Evolutionary conservation across 1,284 basidiomycete species (phyloP), one percentile per base, ranked within the genome.

Genomic region (Cryptococcus sp.): DNA sequence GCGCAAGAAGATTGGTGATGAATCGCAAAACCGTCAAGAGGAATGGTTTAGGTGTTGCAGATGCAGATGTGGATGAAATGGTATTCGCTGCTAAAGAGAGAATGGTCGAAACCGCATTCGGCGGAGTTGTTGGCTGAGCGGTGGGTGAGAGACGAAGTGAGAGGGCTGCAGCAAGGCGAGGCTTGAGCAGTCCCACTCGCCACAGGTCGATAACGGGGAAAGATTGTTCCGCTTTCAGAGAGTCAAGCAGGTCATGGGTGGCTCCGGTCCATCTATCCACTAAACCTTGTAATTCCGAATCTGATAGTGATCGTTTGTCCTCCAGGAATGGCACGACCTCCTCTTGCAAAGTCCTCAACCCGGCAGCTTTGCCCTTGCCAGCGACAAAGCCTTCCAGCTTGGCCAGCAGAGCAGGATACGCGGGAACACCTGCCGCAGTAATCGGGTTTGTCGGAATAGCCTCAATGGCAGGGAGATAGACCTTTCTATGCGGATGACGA

Each of bases 171-270:
- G 84, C 81, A 8, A 88, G 81, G 0, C 79, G 71, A 0, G 82
- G 79, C 71, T 91, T 85, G 26, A 92, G 81, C 8, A 90, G 74
- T 0, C 86, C 88, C 0, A 94, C 81, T 1, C 91, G 83, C 89
- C 89, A 93, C 58, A 93, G 81, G 69, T 94, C 92, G 10, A 87
- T 83, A 1, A 93, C 72, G 0, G 92, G 91, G 78, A 93, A 94
- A 11, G 91, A 80, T 46, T 86, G 81, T 13, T 83, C 81, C 0
- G 82, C 64, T 1, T 84, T 80, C 0, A 93, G 83, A 0, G 77
- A 76, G 5, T 68, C 58, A 0, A 79, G 69, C 0, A 92, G 76
- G 0, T 74, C 69, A 3, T 65, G 68, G 0, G 87, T 87, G 0
- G 81, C 77, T 8, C 79, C 70, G 0, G 81, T 75, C 84, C 84